Evolutionary conservation across 1,139 yeast species (phyloP).

Genomic region (Debaryomycetaceae sp.): DNA sequence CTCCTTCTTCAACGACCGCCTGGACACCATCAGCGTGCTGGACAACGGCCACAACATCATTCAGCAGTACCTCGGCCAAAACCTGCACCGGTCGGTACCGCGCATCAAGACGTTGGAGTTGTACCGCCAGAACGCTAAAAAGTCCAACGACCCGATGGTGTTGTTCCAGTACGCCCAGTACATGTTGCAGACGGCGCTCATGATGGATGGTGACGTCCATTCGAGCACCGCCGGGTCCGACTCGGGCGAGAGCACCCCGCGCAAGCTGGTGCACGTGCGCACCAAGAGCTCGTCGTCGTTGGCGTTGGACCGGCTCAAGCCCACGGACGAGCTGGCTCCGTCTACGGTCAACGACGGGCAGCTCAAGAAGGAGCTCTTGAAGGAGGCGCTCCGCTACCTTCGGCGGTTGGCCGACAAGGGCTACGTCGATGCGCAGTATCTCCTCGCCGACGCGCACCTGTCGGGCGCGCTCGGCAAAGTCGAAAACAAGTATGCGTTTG

Average conservation of each 20-base stretch:
- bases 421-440: constrained; percentile 84
- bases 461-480: constrained; percentile 83
- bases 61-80: constrained; percentile 52
- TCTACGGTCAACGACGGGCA: constrained; percentile 22
- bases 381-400: constrained; percentile 72
- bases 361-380: constrained; percentile 50
- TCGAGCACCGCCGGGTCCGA: constrained; percentile 4
- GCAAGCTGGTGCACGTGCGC: no score
- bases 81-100: constrained; percentile 56
- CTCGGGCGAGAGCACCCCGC: constrained; percentile 6
- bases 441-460: constrained; percentile 82
- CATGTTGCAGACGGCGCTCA: constrained; percentile 78
- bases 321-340: constrained; percentile 2
- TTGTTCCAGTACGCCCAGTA: constrained; percentile 90
- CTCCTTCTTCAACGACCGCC: constrained; percentile 29
- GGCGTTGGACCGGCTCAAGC: neutral
- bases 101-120: constrained; percentile 82
- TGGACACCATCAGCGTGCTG: constrained; percentile 32
- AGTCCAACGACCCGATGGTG: constrained; percentile 78
- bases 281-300: no score
- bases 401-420: constrained; percentile 77
- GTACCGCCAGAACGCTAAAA: constrained; percentile 81
- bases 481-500: constrained; percentile 75
- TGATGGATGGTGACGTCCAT: constrained; percentile 28
- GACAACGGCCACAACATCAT: constrained; percentile 41